Evolutionary conservation across 352 stramenopile genomes (phyloP).

Genomic region (Globisporangium solare): DNA sequence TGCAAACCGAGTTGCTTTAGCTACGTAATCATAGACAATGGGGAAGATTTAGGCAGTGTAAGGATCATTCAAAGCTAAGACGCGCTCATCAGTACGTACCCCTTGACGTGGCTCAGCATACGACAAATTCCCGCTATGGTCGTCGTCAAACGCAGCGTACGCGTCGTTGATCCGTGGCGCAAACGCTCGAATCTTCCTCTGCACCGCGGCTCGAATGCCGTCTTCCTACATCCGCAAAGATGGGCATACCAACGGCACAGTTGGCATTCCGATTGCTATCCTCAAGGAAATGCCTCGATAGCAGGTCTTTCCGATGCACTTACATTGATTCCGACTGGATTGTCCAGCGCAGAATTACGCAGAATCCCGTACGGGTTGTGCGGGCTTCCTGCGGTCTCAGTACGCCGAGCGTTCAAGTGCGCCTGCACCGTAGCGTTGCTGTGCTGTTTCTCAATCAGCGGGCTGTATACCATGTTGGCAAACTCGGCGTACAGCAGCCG

Average conservation of each 20-base stretch:
- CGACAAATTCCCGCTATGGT: slow-evolving; percentile 49
- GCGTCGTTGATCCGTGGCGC: slow-evolving; percentile 38
- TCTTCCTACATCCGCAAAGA: slow-evolving; percentile 21
- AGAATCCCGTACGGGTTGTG: slow-evolving; percentile 35
- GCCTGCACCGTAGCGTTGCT: slow-evolving; percentile 5
- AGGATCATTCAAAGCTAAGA: not conserved
- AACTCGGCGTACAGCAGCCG: slow-evolving; percentile 46
- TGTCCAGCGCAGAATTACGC: slow-evolving; percentile 17
- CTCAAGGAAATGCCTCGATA: too few species aligned
- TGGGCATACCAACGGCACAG: not conserved
- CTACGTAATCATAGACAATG: slow-evolving; percentile 9
- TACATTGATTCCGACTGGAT: slow-evolving; percentile 6
- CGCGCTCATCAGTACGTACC: slow-evolving; percentile 16
- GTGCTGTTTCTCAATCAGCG: slow-evolving; percentile 17
- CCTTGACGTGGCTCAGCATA: slow-evolving; percentile 44
- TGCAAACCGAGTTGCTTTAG: slow-evolving; percentile 44
- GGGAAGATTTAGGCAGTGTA: not conserved
- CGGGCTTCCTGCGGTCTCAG: not conserved
- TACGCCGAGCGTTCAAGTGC: not conserved
- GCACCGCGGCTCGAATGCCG: slow-evolving; percentile 28
- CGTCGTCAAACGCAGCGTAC: slow-evolving; percentile 47
- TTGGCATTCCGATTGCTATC: too few species aligned
- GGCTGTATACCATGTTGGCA: slow-evolving; percentile 31
- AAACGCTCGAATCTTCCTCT: slow-evolving; percentile 38
- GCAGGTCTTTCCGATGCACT: not conserved